Evolutionary conservation across 345 rosid genomes (phyloP).

Genomic region (Trapa bicornis): DNA sequence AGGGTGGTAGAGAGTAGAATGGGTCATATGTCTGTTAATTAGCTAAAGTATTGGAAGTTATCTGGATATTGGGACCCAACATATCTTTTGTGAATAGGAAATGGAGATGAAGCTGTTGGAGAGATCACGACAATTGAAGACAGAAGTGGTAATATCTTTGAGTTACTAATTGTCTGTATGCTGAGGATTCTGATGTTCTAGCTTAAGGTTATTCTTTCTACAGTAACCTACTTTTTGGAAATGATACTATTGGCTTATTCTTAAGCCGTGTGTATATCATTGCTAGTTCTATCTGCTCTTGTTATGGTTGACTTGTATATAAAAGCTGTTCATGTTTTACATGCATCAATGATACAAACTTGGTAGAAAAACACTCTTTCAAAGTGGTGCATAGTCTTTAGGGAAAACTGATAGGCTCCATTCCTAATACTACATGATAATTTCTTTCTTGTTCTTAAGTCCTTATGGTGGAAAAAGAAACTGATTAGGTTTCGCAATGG

Average conservation of each 20-base stretch:
- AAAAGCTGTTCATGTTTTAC: neutral
- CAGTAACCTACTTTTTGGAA: slow-evolving; percentile 3
- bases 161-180: neutral
- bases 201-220: neutral
- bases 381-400: neutral
- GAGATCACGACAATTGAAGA: slow-evolving; percentile 41
- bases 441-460: neutral
- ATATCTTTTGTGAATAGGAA: slow-evolving; percentile 32
- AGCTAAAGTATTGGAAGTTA: neutral
- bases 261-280: neutral
- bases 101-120: slow-evolving; percentile 80
- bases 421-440: neutral
- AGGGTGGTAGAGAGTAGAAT: neutral
- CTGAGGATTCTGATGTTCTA: neutral
- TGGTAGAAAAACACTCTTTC: neutral
- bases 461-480: neutral
- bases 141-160: slow-evolving; percentile 58
- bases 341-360: neutral
- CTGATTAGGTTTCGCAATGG: neutral
- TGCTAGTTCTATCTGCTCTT: neutral
- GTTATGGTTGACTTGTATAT: neutral
- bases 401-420: neutral
- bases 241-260: slow-evolving; percentile 7
- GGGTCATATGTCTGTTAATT: neutral
- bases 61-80: neutral